Base-by-base conservation (phyloP, 1,139 yeast species). In the Saccharomyces hybrid region DNA sequence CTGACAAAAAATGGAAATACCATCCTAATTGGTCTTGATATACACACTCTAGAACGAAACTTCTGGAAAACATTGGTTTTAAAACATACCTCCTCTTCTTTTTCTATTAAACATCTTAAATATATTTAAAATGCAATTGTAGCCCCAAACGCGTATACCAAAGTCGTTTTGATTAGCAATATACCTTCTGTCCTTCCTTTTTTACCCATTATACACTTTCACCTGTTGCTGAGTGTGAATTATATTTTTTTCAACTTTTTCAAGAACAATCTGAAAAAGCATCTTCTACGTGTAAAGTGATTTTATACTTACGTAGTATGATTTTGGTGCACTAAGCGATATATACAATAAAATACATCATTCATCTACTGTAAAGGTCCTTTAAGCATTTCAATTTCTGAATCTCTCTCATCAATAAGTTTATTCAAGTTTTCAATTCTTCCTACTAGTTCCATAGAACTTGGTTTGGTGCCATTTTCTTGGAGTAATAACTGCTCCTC, bases 401-500 rank as follows among this genome's bases (percentile, higher is more conserved):
- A 82, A 53, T 79, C 79, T 60, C 79, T 81, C 48, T 74, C 72
- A 19, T 76, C 68, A 52, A 81, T 65, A 60, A 76, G 78, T 54
- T 75, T 68, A 63, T 78, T 75, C 52, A 82, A 64, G 53, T 79
- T 81, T 8, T 82, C 77, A 60, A 83, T 81, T 56, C 81, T 83
- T 60, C 80, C 79, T 51, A 79, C 78, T 57, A 84, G 66, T 54
- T 83, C 83, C 34, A 82, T 72, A 1, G 82, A 73, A 52, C 82
- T 79, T 29, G 88, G 74, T 9, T 72, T 69, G 50, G 74, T 75
- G 2, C 84, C 84, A 58, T 78, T 75, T 60, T 83, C 87, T 59
- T 75, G 67, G 41, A 82, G 67, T 50, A 83, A 66, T 0, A 82
- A 82, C 62, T 83, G 86, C 58, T 85, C 90, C 65, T 86, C 93